Conservation (phyloP, 768 basidiomycete species). For the Mycena rebaudengoi region DNA sequence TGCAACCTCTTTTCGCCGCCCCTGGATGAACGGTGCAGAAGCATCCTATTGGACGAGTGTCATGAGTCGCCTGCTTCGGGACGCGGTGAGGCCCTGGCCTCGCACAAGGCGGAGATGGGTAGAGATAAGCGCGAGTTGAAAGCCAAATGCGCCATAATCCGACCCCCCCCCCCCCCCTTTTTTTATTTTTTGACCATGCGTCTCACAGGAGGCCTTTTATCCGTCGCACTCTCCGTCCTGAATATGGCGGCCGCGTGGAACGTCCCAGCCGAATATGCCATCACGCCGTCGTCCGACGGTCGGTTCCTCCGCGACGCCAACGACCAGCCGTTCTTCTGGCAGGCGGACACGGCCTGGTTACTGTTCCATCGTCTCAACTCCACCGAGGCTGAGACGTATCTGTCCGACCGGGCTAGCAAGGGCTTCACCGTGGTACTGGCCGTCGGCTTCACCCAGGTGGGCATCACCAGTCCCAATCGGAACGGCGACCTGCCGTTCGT, state of each 20-base stretch:
- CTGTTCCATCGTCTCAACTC: not conserved
- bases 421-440: not conserved
- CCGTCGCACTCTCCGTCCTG: not conserved
- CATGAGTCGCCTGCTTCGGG: not conserved
- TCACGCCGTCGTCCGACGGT: not conserved
- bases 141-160: no score
- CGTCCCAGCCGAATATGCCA: not conserved
- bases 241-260: not conserved
- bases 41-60: not conserved
- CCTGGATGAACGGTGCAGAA: not conserved
- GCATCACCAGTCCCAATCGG: not conserved
- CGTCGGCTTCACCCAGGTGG: not conserved
- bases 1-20: not conserved
- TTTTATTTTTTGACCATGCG: not conserved
- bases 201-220: not conserved
- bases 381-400: not conserved
- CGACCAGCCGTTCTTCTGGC: not conserved
- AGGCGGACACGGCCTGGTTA: not conserved
- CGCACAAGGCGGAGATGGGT: no score
- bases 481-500: not conserved
- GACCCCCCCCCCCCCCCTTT: no score
- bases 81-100: not conserved
- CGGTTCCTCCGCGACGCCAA: not conserved
- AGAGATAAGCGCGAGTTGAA: not conserved
- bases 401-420: not conserved